Evolutionary conservation across 2,329 filamentous ascomycete species (phyloP).

Genomic region (Fusarium mundagurra): DNA sequence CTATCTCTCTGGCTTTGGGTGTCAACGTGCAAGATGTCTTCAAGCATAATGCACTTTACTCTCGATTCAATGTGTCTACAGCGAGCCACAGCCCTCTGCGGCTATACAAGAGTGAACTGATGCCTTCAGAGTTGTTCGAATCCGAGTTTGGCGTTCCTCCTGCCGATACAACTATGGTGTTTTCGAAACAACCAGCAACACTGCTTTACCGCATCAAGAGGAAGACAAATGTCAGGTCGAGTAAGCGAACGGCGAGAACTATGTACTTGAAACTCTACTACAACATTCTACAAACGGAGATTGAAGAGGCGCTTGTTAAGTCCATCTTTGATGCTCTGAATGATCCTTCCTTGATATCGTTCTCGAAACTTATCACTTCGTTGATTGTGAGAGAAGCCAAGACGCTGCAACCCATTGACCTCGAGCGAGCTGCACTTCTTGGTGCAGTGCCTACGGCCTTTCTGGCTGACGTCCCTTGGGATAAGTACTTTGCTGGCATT

Average conservation of each 20-base stretch:
- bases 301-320: constrained; percentile 61
- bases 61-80: constrained; percentile 89
- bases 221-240: constrained; percentile 54
- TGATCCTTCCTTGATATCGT: constrained; percentile 55
- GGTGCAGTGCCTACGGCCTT: constrained; percentile 61
- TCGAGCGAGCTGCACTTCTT: constrained; percentile 66
- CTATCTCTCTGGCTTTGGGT: constrained; percentile 82
- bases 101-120: constrained; percentile 75
- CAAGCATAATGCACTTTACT: constrained; percentile 83
- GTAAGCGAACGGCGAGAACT: constrained; percentile 49
- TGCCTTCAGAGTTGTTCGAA: constrained; percentile 75
- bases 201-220: constrained; percentile 81
- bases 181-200: constrained; percentile 82
- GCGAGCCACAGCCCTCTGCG: constrained; percentile 79
- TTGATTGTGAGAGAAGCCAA: constrained; percentile 56
- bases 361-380: constrained; percentile 58
- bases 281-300: constrained; percentile 78
- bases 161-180: constrained; percentile 69
- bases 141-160: constrained; percentile 68
- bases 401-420: constrained; percentile 58
- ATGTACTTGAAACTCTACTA: constrained; percentile 80
- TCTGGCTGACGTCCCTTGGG: constrained; percentile 59
- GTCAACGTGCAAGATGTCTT: constrained; percentile 98
- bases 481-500: constrained; percentile 60
- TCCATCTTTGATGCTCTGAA: constrained; percentile 55